A percentile compares a stretch with the other conserved stretches of the same genome.
Evolutionary conservation across 768 basidiomycete genomes (phyloP).

Genomic region (Hemileccinum rubropunctum): DNA sequence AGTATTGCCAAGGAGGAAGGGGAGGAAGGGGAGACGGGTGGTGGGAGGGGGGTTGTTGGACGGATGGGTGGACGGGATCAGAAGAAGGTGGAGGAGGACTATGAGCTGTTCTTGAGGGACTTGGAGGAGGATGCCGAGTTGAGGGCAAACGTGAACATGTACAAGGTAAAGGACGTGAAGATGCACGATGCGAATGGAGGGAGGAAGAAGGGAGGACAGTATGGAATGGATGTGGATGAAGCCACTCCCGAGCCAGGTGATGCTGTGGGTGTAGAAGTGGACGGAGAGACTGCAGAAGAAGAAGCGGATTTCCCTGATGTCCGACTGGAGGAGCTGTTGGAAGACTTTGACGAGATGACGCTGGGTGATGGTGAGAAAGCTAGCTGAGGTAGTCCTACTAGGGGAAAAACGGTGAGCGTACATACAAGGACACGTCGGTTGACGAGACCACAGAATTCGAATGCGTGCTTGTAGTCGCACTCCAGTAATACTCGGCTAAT

Average conservation of each 20-base stretch:
- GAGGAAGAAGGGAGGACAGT: slow-evolving; percentile 27
- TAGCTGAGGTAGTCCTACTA: too few relatives aligned
- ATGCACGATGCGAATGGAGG: slow-evolving; percentile 41
- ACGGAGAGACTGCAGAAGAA: slow-evolving; percentile 50
- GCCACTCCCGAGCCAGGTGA: slow-evolving; percentile 28
- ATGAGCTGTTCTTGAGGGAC: slow-evolving; percentile 92
- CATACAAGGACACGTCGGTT: too few relatives aligned
- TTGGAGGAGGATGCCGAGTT: slow-evolving; percentile 94
- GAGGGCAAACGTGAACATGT: slow-evolving; percentile 82
- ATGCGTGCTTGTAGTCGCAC: too few relatives aligned
- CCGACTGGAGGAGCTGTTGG: slow-evolving; percentile 78
- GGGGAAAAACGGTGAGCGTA: too few relatives aligned
- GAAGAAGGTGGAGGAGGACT: slow-evolving; percentile 94
- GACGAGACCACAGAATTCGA: too few relatives aligned
- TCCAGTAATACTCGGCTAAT: too few relatives aligned
- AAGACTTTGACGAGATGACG: slow-evolving; percentile 91
- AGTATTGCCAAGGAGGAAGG: slow-evolving; percentile 92
- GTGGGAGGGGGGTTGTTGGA: slow-evolving; percentile 83
- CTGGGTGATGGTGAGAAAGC: slow-evolving; percentile 43
- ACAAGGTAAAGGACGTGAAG: slow-evolving; percentile 61
- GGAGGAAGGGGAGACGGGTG: slow-evolving; percentile 78
- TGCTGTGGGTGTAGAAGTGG: slow-evolving; percentile 21
- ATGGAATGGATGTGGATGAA: slow-evolving; percentile 68
- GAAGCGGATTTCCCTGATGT: slow-evolving; percentile 91
- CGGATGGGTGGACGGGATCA: slow-evolving; percentile 86